Conservation (phyloP, 2,329 filamentous ascomycete species). For the Penicillium griseofulvum region DNA sequence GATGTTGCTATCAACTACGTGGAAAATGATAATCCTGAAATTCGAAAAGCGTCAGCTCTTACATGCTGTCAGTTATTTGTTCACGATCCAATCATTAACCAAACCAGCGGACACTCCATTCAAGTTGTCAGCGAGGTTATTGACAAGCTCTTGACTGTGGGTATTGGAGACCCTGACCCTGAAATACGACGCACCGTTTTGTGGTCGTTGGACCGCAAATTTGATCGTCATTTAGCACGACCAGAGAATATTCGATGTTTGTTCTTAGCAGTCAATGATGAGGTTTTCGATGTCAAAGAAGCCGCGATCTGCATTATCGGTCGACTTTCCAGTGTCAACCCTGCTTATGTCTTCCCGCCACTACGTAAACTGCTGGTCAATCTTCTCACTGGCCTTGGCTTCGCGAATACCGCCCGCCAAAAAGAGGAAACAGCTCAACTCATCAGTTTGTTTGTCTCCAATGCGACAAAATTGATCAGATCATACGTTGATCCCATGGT, state of each 20-base stretch:
- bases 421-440: slow-evolving; percentile 96
- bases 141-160: slow-evolving; percentile 90
- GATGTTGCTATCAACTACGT: slow-evolving; percentile 98
- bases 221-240: slow-evolving; percentile 94
- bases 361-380: slow-evolving; percentile 93
- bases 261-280: slow-evolving; percentile 94
- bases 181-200: slow-evolving; percentile 87
- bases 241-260: slow-evolving; percentile 95
- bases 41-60: slow-evolving; percentile 87
- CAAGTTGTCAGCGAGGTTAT: slow-evolving; percentile 98
- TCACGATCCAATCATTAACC: slow-evolving; percentile 93
- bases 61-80: slow-evolving; percentile 98
- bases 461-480: slow-evolving; percentile 88
- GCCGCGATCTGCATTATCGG: slow-evolving; percentile 96
- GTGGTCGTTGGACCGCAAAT: slow-evolving; percentile 83
- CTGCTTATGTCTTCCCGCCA: slow-evolving; percentile 95
- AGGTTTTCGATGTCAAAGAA: slow-evolving; percentile 87
- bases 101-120: slow-evolving; percentile 94
- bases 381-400: slow-evolving; percentile 92
- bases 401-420: slow-evolving; percentile 87
- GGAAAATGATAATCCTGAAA: slow-evolving; percentile 90
- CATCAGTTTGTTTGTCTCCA: slow-evolving; percentile 86
- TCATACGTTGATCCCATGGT: slow-evolving; percentile 98
- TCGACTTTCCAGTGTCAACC: slow-evolving; percentile 84
- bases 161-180: slow-evolving; percentile 85